phyloP scores from a whole-genome alignment of 1,284 basidiomycete genomes.

The Cutaneotrichosporon cavernicola region DNA sequence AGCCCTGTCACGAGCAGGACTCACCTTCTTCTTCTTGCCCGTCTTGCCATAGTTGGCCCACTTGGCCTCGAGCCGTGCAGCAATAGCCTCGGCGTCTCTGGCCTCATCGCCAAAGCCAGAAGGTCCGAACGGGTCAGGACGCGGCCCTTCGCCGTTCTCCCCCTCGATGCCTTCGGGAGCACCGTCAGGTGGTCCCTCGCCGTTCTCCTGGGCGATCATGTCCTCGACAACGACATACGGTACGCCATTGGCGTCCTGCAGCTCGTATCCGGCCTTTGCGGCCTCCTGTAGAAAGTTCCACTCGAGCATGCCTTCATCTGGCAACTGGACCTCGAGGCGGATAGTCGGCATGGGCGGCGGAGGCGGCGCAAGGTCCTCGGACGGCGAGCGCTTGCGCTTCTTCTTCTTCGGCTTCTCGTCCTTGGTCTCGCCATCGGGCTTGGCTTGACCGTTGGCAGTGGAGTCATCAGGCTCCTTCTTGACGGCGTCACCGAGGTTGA shows the following conservation, averaged over 20 bases:
- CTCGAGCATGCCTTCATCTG: conserved; percentile 31
- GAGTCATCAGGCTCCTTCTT: conserved; percentile 22
- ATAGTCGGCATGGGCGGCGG: conserved; percentile 49
- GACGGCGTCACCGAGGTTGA: conserved; percentile 11
- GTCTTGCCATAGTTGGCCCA: conserved; percentile 34
- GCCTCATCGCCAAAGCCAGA: not conserved
- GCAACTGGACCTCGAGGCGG: conserved; percentile 34
- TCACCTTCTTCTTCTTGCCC: conserved; percentile 25
- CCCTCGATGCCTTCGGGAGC: not conserved
- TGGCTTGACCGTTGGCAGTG: conserved; percentile 8
- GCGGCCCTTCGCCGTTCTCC: not conserved
- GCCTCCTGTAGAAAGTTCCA: conserved; percentile 46
- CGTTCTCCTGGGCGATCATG: not conserved
- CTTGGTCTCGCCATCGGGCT: conserved; percentile 23
- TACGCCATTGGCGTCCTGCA: conserved; percentile 1
- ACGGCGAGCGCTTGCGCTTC: conserved; percentile 36
- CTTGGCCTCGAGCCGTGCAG: conserved; percentile 38
- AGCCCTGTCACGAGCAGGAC: not conserved
- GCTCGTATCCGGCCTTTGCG: conserved; percentile 26
- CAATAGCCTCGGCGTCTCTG: conserved; percentile 37
- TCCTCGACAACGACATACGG: not conserved
- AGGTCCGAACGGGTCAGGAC: not conserved
- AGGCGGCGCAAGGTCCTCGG: conserved; percentile 45
- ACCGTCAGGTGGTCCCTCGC: not conserved
- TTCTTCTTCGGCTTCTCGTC: conserved; percentile 37